Evolutionary conservation across 805 yeast genomes (phyloP).

Genomic region (Metschnikowia lunata): DNA sequence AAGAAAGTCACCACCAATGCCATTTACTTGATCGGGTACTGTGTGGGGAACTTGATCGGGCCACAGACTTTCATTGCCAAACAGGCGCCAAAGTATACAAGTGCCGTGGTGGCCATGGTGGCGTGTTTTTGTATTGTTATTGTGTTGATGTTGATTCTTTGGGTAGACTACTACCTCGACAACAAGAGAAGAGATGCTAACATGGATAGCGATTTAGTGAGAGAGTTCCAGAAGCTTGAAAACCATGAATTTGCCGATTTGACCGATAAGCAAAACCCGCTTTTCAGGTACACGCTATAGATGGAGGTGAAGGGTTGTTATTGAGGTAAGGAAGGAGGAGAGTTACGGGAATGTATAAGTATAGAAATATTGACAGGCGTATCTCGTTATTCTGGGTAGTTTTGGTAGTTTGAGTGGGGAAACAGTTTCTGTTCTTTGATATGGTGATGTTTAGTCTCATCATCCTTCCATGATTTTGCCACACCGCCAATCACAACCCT

Average conservation of each 20-base stretch:
- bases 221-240: constrained; percentile 27
- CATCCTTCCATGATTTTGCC: no score
- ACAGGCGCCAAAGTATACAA: constrained; percentile 41
- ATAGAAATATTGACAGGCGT: no score
- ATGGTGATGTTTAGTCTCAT: no score
- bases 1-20: constrained; percentile 49
- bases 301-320: no score
- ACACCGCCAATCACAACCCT: no score
- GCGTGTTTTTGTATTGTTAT: constrained; percentile 29
- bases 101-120: constrained; percentile 40
- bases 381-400: no score
- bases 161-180: constrained; percentile 26
- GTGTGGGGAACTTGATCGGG: constrained; percentile 53
- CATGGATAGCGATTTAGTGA: constrained; percentile 15
- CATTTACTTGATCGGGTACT: constrained; percentile 43
- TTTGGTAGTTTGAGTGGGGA: no score
- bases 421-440: no score
- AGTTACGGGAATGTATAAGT: no score
- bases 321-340: no score
- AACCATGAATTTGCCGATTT: constrained; percentile 48
- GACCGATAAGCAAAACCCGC: constrained; percentile 52
- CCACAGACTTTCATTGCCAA: constrained; percentile 45
- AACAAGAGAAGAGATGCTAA: constrained; percentile 36
- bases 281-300: constrained; percentile 42
- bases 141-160: constrained; percentile 21